Conservation (phyloP, 257 asterid genomes). For the Ligustrum vulgare region DNA sequence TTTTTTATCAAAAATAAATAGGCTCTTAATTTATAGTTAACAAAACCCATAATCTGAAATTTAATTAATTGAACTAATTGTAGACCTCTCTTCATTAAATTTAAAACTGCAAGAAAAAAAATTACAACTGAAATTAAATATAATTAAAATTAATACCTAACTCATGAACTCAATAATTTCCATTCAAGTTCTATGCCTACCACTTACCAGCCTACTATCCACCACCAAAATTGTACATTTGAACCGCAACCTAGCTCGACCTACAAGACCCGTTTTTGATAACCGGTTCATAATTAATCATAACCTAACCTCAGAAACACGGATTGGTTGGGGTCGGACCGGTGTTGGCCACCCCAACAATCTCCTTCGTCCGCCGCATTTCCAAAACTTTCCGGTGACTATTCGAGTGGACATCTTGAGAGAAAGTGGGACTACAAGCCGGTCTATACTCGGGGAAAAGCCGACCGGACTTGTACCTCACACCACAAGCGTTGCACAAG, state of each 20-base stretch:
- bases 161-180: slow-evolving; percentile 42
- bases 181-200: slow-evolving; percentile 26
- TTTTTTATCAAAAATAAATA: too few relatives aligned
- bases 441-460: slow-evolving; percentile 79
- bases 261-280: slow-evolving; percentile 13
- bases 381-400: slow-evolving; percentile 84
- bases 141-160: slow-evolving; percentile 34
- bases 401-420: slow-evolving; percentile 61
- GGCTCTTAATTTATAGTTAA: neutral
- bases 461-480: slow-evolving; percentile 86
- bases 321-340: slow-evolving; percentile 31
- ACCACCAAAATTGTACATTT: slow-evolving; percentile 43
- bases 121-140: slow-evolving; percentile 19
- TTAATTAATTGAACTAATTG: neutral
- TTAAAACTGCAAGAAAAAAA: neutral
- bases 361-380: slow-evolving; percentile 71
- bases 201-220: slow-evolving; percentile 33
- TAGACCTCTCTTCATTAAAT: neutral
- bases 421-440: slow-evolving; percentile 84
- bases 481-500: slow-evolving; percentile 82
- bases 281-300: neutral
- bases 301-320: slow-evolving; percentile 26
- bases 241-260: slow-evolving; percentile 29
- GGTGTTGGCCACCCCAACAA: slow-evolving; percentile 23
- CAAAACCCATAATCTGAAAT: neutral